Evolutionary conservation across 1,284 basidiomycete species (phyloP).

Genomic region (Sporisorium exsertum): DNA sequence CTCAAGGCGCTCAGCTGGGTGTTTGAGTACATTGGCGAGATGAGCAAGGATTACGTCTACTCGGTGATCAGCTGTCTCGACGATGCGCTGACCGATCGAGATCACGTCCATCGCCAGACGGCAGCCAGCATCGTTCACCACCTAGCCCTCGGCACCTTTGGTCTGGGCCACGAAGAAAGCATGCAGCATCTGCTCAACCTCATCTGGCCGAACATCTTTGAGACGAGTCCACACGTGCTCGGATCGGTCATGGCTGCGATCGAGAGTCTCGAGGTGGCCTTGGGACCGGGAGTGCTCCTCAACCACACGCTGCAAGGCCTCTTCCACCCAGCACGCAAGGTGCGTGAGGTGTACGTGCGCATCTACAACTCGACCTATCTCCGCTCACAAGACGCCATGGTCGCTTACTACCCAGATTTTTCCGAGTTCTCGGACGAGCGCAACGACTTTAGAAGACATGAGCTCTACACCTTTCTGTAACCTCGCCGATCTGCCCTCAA

Average conservation of each 20-base stretch:
- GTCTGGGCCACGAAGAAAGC: slow-evolving; percentile 96
- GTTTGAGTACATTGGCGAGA: slow-evolving; percentile 99
- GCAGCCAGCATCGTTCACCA: slow-evolving; percentile 99
- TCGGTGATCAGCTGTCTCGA: slow-evolving; percentile 97
- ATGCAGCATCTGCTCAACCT: slow-evolving; percentile 98
- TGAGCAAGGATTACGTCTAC: slow-evolving; percentile 97
- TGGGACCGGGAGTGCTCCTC: slow-evolving; percentile 91
- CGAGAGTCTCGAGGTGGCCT: slow-evolving; percentile 93
- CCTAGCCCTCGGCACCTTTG: slow-evolving; percentile 94
- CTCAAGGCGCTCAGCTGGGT: slow-evolving; percentile 98
- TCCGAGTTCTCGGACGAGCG: slow-evolving; percentile 61
- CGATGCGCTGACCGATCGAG: slow-evolving; percentile 96
- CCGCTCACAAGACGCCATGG: slow-evolving; percentile 87
- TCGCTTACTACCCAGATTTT: slow-evolving; percentile 85
- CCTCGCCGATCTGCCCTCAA: neutral
- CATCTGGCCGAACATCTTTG: slow-evolving; percentile 99
- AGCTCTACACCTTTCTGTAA: slow-evolving; percentile 52
- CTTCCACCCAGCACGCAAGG: slow-evolving; percentile 84
- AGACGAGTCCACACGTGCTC: slow-evolving; percentile 97
- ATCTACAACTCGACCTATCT: slow-evolving; percentile 79
- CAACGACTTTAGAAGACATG: slow-evolving; percentile 63
- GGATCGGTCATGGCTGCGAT: slow-evolving; percentile 80
- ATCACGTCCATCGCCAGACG: slow-evolving; percentile 97
- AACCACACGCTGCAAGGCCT: slow-evolving; percentile 75
- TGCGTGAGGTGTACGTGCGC: slow-evolving; percentile 88